phyloP scores from a whole-genome alignment of 306 rosid genomes.

The Spatholobus suberectus region DNA sequence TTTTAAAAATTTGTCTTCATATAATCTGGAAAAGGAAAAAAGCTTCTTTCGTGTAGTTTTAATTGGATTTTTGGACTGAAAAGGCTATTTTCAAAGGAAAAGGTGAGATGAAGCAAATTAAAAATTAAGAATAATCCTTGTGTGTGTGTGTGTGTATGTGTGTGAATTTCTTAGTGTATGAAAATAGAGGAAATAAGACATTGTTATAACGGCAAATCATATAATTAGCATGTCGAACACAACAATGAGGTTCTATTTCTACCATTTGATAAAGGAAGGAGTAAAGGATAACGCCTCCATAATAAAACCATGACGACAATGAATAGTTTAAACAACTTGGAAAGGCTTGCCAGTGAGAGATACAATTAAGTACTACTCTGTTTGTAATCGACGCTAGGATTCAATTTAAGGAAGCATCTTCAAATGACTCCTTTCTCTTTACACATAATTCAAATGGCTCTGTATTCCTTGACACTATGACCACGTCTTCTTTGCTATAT shows the following conservation, averaged over 20 bases:
- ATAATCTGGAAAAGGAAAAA: background rate
- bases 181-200: background rate
- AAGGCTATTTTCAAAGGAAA: background rate
- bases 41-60: background rate
- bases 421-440: background rate
- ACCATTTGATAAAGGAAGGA: background rate
- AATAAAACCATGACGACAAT: background rate
- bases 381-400: background rate
- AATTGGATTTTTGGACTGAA: background rate
- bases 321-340: background rate
- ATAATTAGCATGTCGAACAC: background rate
- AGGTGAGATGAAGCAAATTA: background rate
- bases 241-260: background rate
- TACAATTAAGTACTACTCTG: background rate
- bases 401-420: background rate
- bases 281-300: background rate
- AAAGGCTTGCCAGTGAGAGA: background rate
- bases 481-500: background rate
- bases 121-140: background rate
- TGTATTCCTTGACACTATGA: background rate
- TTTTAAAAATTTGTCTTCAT: background rate
- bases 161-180: background rate
- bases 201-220: background rate
- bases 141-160: background rate
- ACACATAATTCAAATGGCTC: background rate